Conservation (phyloP, 257 asterid species). For the Jacaranda mimosifolia region DNA sequence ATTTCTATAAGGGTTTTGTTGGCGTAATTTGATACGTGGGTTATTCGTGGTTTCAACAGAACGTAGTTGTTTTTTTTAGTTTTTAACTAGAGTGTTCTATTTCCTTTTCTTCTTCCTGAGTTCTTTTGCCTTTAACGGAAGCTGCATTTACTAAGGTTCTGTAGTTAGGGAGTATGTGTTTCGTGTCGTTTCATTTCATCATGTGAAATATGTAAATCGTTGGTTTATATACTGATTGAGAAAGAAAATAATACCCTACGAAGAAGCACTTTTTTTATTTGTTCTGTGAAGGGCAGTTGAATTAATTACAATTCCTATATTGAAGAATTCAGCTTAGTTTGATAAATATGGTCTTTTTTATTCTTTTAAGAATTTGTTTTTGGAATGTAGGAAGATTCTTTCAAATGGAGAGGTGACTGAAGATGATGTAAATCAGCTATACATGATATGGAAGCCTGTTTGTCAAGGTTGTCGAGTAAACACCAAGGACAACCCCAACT, state of each 20-base stretch:
- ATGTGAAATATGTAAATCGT: not conserved
- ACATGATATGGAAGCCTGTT: slow-evolving; percentile 82
- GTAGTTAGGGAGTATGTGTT: not conserved
- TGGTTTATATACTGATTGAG: slow-evolving; percentile 7
- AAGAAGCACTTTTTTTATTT: slow-evolving; percentile 3
- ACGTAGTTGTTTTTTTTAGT: not conserved
- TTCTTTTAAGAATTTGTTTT: slow-evolving; percentile 24
- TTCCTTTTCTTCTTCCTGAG: not conserved
- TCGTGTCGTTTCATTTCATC: no score
- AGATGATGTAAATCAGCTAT: slow-evolving; percentile 81
- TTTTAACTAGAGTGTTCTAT: not conserved
- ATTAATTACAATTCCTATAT: not conserved
- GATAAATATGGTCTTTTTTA: not conserved
- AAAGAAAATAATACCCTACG: not conserved
- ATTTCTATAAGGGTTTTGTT: not conserved
- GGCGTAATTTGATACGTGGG: slow-evolving; percentile 1
- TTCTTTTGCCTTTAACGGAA: slow-evolving; percentile 25
- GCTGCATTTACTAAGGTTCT: slow-evolving; percentile 22
- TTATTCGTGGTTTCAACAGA: slow-evolving; percentile 12
- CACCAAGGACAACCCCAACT: slow-evolving; percentile 95
- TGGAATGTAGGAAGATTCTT: slow-evolving; percentile 71
- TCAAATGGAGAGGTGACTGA: slow-evolving; percentile 64
- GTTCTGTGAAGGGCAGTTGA: slow-evolving; percentile 17
- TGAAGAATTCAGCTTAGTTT: not conserved
- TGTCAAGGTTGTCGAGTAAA: slow-evolving; percentile 97